Evolutionary conservation across 2,329 filamentous ascomycete genomes (phyloP).

Genomic region (Hysterium pulicare): DNA sequence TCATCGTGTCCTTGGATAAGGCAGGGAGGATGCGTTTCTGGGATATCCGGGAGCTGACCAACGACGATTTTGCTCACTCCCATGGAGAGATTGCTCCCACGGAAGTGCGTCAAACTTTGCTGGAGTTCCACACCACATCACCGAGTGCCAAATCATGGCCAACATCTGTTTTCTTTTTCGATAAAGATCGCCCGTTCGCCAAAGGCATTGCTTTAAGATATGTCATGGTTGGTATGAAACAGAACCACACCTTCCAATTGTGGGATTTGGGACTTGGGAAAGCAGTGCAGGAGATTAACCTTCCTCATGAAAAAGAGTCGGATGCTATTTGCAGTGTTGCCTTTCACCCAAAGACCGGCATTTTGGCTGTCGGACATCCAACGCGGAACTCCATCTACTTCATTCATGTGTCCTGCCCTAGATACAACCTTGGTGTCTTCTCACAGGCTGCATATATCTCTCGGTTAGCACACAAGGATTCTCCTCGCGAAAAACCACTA

Average conservation of each 20-base stretch:
- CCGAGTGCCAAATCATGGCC: slow-evolving; percentile 94
- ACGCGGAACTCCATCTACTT: slow-evolving; percentile 98
- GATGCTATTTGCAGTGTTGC: slow-evolving; percentile 97
- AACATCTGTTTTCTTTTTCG: slow-evolving; percentile 90
- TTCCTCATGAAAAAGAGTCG: slow-evolving; percentile 92
- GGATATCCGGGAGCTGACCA: slow-evolving; percentile 81
- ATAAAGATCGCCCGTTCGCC: slow-evolving; percentile 90
- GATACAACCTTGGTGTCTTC: slow-evolving; percentile 77
- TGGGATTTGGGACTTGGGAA: slow-evolving; percentile 97
- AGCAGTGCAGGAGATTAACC: slow-evolving; percentile 93
- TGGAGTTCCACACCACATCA: slow-evolving; percentile 82
- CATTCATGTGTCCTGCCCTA: slow-evolving; percentile 88
- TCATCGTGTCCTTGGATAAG: slow-evolving; percentile 94
- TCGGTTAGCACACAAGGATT: slow-evolving; percentile 59
- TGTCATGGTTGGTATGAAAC: slow-evolving; percentile 96
- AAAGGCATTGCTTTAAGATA: slow-evolving; percentile 89
- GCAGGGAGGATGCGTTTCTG: slow-evolving; percentile 96
- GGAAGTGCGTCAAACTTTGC: slow-evolving; percentile 80
- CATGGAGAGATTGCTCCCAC: slow-evolving; percentile 49
- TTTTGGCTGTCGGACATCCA: slow-evolving; percentile 92
- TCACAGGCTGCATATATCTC: slow-evolving; percentile 86
- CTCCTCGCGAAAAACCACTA: slow-evolving; percentile 54
- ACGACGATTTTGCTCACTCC: slow-evolving; percentile 45
- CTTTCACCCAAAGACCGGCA: slow-evolving; percentile 88
- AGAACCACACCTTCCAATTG: slow-evolving; percentile 96